These are phyloP conservation scores for Oryza rufipogon DNA, from an alignment of 176 grass and related monocot species.

Conservation along the genomic window DNA sequence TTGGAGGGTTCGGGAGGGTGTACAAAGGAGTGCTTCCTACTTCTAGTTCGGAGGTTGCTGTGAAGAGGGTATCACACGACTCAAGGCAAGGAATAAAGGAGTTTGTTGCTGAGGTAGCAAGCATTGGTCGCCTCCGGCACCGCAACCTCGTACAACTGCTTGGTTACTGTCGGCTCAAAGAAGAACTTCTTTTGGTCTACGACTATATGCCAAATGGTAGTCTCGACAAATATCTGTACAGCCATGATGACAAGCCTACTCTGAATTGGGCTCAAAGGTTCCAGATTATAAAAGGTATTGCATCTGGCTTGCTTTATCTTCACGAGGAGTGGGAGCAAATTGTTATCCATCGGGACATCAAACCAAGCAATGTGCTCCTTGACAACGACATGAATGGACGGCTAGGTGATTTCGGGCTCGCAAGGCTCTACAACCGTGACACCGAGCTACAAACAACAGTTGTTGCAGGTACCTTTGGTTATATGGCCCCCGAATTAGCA, in stretches of 20 bases:
- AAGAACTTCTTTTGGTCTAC: neutral
- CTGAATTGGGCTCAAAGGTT: neutral
- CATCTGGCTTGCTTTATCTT: neutral
- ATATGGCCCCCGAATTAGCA: constrained; percentile 1
- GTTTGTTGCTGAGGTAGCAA: neutral
- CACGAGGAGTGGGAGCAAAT: neutral
- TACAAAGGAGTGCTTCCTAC: constrained; percentile 10
- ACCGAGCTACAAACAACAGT: neutral
- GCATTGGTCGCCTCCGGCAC: neutral
- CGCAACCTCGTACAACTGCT: neutral
- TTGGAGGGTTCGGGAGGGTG: neutral
- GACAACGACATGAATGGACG: neutral
- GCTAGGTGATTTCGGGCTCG: neutral
- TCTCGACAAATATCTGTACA: neutral
- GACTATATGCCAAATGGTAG: constrained; percentile 9
- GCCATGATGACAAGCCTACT: neutral
- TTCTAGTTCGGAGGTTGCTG: neutral
- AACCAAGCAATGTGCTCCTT: neutral
- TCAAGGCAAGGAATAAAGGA: neutral
- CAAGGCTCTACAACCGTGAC: neutral
- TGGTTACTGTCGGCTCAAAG: neutral
- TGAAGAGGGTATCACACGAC: neutral
- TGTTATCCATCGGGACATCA: neutral
- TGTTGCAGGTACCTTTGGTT: constrained; percentile 1
- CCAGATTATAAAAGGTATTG: neutral